Conservation (phyloP, 2,329 filamentous ascomycete genomes). For the Pseudogymnoascus pannorum region DNA sequence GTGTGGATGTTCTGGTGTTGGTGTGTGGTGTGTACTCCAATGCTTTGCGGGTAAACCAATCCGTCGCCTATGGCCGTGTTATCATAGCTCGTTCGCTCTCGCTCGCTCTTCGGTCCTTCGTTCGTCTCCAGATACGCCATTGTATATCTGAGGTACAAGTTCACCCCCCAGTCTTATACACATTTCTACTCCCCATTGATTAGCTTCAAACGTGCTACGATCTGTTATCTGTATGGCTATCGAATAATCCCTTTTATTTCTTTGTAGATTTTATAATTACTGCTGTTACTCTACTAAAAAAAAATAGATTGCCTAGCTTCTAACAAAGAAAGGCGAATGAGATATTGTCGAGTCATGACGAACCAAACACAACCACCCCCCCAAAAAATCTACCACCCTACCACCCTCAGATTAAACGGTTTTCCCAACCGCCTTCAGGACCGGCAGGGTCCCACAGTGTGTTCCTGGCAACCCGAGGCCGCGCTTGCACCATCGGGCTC, state of each 20-base stretch:
- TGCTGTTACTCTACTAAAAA: not conserved
- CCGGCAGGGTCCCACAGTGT: not conserved
- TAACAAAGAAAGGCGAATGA: not conserved
- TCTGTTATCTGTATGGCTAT: not conserved
- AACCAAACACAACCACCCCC: not conserved
- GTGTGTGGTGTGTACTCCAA: too few relatives aligned
- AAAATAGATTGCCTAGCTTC: not conserved
- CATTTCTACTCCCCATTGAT: not conserved
- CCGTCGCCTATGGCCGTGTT: slow-evolving; percentile 2
- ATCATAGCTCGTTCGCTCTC: not conserved
- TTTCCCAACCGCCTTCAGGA: not conserved
- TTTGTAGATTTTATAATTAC: not conserved
- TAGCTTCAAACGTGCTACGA: not conserved
- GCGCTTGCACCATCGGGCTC: slow-evolving; percentile 2
- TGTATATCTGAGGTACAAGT: slow-evolving; percentile 6
- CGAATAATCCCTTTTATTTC: not conserved
- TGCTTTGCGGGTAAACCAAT: not conserved
- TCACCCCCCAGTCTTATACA: not conserved
- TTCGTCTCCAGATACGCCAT: slow-evolving; percentile 4
- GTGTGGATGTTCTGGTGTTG: too few relatives aligned
- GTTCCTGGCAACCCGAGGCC: slow-evolving; percentile 5
- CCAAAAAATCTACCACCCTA: not conserved
- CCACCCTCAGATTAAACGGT: not conserved
- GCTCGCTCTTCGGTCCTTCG: not conserved
- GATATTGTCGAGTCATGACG: not conserved